Evolutionary conservation across 163 green algal species (phyloP).

Genomic region (Chloromonas sp.): DNA sequence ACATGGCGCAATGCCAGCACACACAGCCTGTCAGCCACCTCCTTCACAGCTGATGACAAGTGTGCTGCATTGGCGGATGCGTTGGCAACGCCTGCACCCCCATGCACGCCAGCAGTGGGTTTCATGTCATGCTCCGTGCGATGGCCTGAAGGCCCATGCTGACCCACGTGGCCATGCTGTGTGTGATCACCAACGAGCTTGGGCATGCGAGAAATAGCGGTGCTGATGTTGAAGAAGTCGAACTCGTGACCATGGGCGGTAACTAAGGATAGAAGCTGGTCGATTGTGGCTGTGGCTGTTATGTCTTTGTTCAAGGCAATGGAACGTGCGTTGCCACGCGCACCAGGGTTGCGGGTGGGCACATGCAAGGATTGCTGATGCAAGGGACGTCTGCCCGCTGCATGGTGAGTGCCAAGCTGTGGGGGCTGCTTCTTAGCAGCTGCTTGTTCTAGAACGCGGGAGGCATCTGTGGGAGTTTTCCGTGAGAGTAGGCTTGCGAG

Average conservation of each 20-base stretch:
- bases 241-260: conserved; percentile 30
- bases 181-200: conserved; percentile 31
- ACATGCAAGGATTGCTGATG: too few relatives aligned
- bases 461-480: too few relatives aligned
- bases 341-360: too few relatives aligned
- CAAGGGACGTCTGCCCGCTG: too few relatives aligned
- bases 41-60: conserved; percentile 2
- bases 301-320: conserved; percentile 46
- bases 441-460: too few relatives aligned
- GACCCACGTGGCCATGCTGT: neutral
- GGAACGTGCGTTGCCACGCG: neutral
- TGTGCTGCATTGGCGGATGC: neutral
- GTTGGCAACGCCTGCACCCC: neutral
- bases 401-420: too few relatives aligned
- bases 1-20: conserved; percentile 19
- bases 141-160: neutral
- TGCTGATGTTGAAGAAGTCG: conserved; percentile 60
- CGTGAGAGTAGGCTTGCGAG: too few relatives aligned
- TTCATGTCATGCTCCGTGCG: neutral
- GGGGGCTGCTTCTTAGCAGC: too few relatives aligned
- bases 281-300: conserved; percentile 24
- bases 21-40: conserved; percentile 22
- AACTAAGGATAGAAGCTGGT: conserved; percentile 34
- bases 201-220: conserved; percentile 49
- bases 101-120: neutral